Evolutionary conservation across 2,329 filamentous ascomycete species (phyloP), one percentile per base, ranked within the genome.

Genomic region (Phialophora macrospora): DNA sequence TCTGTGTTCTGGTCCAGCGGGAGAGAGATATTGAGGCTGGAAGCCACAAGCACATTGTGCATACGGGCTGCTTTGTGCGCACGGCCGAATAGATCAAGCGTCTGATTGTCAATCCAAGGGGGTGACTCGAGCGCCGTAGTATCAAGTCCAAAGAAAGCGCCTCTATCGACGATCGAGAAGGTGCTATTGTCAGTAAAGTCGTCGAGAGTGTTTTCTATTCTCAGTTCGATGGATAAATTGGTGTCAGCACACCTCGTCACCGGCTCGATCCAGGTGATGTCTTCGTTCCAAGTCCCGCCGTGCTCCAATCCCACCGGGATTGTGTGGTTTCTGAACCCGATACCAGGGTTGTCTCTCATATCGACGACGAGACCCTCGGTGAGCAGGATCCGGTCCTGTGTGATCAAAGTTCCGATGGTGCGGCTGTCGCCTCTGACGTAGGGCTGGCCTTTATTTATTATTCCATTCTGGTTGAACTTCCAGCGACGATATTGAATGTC

Each of bases 41-140:
- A 59, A 48, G 61, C 61, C 59, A 63, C 54, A 49, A 63, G 48
- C 24, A 63, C 74, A 67, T 83, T 83, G 55, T 76, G 77, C 9
- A 80, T 67, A 74, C 74, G 80, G 0, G 80, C 81, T 0, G 77
- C 80, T 60, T 78, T 77, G 63, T 80, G 81, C 0, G 81, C 81
- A 8, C 81, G 72, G 1, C 60, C 72, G 8, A 67, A 66, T 0
- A 83, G 72, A 32, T 80, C 75, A 0, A 77, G 76, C 1, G 68
- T 66, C 57, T 79, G 77, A 1, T 74, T 67, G 48, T 80, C 72
- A 0, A 70, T 65, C 14, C 72, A 62, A 46, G 78, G 70, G 24
- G 55, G 61, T 34, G 61, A 73, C 72, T 1, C 65, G 11, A 0
- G 79, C 79, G 55, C 76, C 76, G 2, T 72, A 74, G 0, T 62